Base-by-base conservation (phyloP, 805 yeast genomes). In the Wickerhamiella kurtzmanii region DNA sequence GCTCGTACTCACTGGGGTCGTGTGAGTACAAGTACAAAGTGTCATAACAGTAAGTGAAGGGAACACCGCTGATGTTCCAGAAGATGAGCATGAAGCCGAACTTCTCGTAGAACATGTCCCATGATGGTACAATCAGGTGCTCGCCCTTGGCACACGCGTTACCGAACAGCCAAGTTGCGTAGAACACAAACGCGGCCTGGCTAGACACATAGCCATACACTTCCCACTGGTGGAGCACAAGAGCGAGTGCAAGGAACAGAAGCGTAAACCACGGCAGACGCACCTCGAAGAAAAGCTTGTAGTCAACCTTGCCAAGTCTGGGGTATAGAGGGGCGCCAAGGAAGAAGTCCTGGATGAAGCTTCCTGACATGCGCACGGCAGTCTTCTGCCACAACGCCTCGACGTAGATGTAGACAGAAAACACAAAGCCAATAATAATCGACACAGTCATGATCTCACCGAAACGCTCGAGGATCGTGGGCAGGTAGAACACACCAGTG, bases 31-130 rank as follows among this genome's bases (percentile, higher is more conserved):
- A 68, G 70, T 68, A 92, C 58, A 92, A 71, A 9, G 95, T 84
- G 64, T 94, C 81, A 62, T 87, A 96, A 66, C 96, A 86, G 70
- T 92, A 92, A 39, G 97, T 89, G 77, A 80, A 92, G 43, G 98
- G 98, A 38, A 92, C 98, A 59, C 98, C 98, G 28, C 96, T 96
- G 64, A 92, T 86, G 70, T 92, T 92, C 98, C 98, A 92, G 73
- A 92, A 92, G 57, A 88, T 78, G 55, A 92, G 76, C 97, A 92
- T 88, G 72, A 92, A 92, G n/a, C 98, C 98, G 59, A 92, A 92
- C 68, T 92, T 92, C 66, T 92, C 98, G 66, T 92, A 92, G 28
- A 95, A 96, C 96, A 92, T 89, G 65, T 92, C 98, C 97, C 98
- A 92, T 17, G 95, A 83, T 57, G 97, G 95, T 52, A 88, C 95